These are phyloP conservation scores for Colletotrichum australisinense DNA, from an alignment of 2,329 filamentous ascomycete species.

Conservation along the genomic window DNA sequence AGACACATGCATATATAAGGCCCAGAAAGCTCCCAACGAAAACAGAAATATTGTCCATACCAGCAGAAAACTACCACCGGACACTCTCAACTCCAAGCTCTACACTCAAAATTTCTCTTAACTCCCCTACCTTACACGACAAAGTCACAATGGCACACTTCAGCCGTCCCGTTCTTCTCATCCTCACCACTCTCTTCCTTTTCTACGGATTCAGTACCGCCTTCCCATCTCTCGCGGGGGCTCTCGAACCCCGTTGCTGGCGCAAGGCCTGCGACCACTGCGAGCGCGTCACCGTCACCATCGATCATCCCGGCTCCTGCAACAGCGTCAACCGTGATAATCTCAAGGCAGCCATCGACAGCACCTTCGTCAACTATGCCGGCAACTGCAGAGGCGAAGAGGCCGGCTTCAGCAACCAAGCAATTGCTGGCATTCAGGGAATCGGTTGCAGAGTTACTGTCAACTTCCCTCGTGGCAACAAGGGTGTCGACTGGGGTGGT, in stretches of 20 bases:
- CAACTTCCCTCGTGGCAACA: conserved; percentile 15
- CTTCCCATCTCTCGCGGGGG: not conserved
- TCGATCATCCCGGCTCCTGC: conserved; percentile 14
- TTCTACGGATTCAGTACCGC: conserved; percentile 3
- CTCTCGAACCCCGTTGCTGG: conserved; percentile 11
- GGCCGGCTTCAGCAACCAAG: conserved; percentile 4
- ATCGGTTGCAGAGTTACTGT: conserved; percentile 21
- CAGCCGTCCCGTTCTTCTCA: not conserved
- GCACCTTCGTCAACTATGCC: conserved; percentile 6
- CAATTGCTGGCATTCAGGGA: conserved; percentile 1
- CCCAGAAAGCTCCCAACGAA: not conserved
- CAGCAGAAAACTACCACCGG: not conserved
- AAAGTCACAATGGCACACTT: not conserved
- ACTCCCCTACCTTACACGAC: not conserved
- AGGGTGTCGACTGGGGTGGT: conserved; percentile 22
- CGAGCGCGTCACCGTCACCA: conserved; percentile 7
- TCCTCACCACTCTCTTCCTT: conserved; percentile 9
- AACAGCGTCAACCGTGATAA: conserved; percentile 12
- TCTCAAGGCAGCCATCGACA: conserved; percentile 18
- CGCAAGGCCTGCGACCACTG: conserved; percentile 8
- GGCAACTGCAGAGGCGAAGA: conserved; percentile 20
- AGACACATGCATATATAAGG: not conserved
- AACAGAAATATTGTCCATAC: not conserved
- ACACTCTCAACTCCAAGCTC: not conserved
- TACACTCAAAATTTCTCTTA: not conserved